phyloP scores from a whole-genome alignment of 2,329 filamentous ascomycete species.

The Penicillium sp. region DNA sequence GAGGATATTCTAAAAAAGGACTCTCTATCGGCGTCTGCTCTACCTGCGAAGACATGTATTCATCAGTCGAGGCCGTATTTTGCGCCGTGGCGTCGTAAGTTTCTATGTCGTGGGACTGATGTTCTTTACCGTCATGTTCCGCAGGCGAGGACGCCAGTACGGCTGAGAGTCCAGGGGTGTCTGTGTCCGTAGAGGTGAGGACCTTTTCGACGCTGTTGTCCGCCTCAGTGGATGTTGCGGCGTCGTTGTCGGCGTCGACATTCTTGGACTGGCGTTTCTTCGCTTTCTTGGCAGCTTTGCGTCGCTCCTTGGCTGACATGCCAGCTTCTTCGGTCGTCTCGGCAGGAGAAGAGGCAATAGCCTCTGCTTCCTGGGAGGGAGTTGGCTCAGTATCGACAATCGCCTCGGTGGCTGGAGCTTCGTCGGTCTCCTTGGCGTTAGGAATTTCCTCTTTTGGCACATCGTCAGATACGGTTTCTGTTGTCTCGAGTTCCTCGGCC shows the following conservation, averaged over 20 bases:
- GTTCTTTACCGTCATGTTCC: constrained; percentile 47
- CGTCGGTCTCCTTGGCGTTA: constrained; percentile 14
- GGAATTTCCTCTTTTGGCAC: constrained; percentile 12
- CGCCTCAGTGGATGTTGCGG: neutral
- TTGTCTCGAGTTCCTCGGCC: constrained; percentile 13
- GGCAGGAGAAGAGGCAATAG: neutral
- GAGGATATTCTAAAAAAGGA: constrained; percentile 33
- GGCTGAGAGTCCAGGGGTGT: constrained; percentile 22
- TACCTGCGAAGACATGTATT: constrained; percentile 46
- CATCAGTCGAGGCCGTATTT: constrained; percentile 45
- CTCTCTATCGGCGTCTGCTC: constrained; percentile 36
- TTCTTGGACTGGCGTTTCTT: constrained; percentile 38
- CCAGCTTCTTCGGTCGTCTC: constrained; percentile 21
- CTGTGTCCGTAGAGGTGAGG: constrained; percentile 15
- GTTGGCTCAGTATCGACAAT: constrained; percentile 2
- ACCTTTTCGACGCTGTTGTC: constrained; percentile 13
- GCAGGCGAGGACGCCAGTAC: constrained; percentile 33
- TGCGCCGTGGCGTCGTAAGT: constrained; percentile 37
- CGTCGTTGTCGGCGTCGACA: constrained; percentile 22
- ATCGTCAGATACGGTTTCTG: constrained; percentile 1
- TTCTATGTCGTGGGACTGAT: constrained; percentile 43
- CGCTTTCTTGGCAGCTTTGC: constrained; percentile 52
- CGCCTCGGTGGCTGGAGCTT: neutral
- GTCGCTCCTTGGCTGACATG: constrained; percentile 40
- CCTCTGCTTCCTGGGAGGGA: constrained; percentile 4